Base-by-base conservation (phyloP, 257 asterid genomes). In the Striga asiatica region DNA sequence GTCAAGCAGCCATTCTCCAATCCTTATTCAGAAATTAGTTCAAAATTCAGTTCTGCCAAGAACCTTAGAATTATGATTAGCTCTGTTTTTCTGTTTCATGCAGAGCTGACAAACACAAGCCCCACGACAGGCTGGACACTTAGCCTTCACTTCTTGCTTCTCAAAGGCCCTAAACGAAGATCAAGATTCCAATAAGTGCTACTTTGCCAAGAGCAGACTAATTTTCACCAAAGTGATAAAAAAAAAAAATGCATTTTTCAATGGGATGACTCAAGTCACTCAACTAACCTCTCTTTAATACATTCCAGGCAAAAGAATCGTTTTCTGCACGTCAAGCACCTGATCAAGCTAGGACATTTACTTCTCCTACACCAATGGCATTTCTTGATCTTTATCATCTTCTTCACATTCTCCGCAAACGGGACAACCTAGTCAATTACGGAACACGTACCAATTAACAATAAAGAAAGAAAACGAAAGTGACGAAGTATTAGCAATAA, bases 301-400 rank as follows among this genome's bases (percentile, higher is more conserved):
- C 99, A 92, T 22, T 63, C 83, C 49, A 65, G 37, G 62, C 99
- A 88, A 65, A 84, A 92, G 78, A 68, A 81, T n/a, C 79, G 94
- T 28, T 81, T 88, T 66, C 74, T 79, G 76, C 97, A 88, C 59
- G 81, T 69, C 75, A 73, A 73, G 60, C 99, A 88, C 79, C 73
- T 88, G 68, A 79, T 78, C 68, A 88, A 70, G 67, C 70, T 50
- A 38, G 75, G 71, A 14, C 60, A 38, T 22, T 65, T 70, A 50
- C 70, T 76, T 54, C 71, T 81, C 68, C 81, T 81, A 75, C 97
- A 92, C 95, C 95, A 92, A 68, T 92, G 99, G 55, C 97, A 92
- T 64, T 78, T 82, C 86, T 61, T 84, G 20, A 71, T 66, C 55
- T 62, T n/a, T n/a, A n/a, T 79, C 80, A 55, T 69, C 58, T 62